phyloP scores from a whole-genome alignment of 2,329 filamentous ascomycete genomes.

The Cryphonectria japonica region DNA sequence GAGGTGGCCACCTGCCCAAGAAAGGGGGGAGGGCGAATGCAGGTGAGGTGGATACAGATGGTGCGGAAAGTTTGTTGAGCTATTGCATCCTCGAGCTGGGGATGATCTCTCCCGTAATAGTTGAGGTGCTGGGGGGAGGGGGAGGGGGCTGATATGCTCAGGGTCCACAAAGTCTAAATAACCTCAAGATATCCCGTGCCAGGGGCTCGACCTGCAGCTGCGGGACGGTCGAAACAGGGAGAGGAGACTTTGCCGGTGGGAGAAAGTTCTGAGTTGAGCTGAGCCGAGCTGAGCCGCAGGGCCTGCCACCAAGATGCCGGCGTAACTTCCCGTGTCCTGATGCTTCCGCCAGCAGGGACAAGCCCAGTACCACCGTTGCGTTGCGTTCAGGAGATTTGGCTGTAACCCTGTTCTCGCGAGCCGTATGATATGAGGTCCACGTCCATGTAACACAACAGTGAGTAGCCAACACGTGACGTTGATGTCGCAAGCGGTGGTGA shows the following conservation, averaged over 20 bases:
- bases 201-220: neutral
- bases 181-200: neutral
- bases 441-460: neutral
- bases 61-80: slow-evolving; percentile 9
- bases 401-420: neutral
- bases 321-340: neutral
- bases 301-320: neutral
- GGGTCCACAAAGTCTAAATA: slow-evolving; percentile 6
- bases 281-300: slow-evolving; percentile 3
- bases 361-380: slow-evolving; percentile 5
- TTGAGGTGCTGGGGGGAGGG: slow-evolving; percentile 4
- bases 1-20: neutral
- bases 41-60: neutral
- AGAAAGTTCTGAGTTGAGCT: neutral
- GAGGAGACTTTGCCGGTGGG: neutral
- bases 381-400: neutral
- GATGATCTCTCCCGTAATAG: neutral
- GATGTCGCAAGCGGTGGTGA: neutral
- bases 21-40: neutral
- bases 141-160: slow-evolving; percentile 19
- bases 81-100: slow-evolving; percentile 24
- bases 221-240: slow-evolving; percentile 1
- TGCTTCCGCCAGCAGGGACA: slow-evolving; percentile 1
- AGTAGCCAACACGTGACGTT: neutral
- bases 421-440: neutral